Evolutionary conservation across 2,329 filamentous ascomycete species (phyloP), one percentile per base, ranked within the genome.

Genomic region (Teratosphaeria pseudoeucalypti): DNA sequence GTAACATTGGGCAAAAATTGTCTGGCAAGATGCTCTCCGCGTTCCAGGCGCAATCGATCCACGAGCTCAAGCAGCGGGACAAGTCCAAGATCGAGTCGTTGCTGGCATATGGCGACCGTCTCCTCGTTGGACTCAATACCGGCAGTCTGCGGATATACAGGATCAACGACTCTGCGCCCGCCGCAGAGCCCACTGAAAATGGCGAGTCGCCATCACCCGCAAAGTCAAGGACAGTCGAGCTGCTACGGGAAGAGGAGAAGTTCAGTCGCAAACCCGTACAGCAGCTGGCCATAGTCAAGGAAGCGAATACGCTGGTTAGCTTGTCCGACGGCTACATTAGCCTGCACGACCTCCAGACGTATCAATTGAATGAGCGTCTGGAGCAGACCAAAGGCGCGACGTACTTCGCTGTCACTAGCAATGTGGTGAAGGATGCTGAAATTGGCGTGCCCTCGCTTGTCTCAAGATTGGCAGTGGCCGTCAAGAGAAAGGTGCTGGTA

Each of bases 11-110:
- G 26, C 37, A 43, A 34, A 32, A 3, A 10, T 14, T 23, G 55
- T 58, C 54, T 3, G n/a, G 27, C 19, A 54, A 59, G 26, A 71
- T 71, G 94, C 87, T 99, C 77, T 95, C 92, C 77, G 94, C 94
- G 73, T 99, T 99, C 78, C 95, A 89, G 68, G 92, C 94, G 79
- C 89, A 90, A 72, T 89, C 92, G 65, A 92, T 99, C 74, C 89
- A 97, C 81, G 94, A 99, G 88, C 88, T 99, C 70, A 92, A 89
- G 78, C 86, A 86, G 75, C 87, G 90, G 75, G 92, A 97, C 84
- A 96, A 95, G 80, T 95, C 90, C 66, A 94, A 88, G 80, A 96
- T 99, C 76, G 94, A 99, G 77, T 94, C 90, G 56, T 90, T 99
- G 66, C 82, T 97, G 55, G 90, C 92, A 62, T 90, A 96, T 76